Evolutionary conservation across 2,329 filamentous ascomycete genomes (phyloP), one percentile per base, ranked within the genome.

Genomic region (Epichloe scottii): DNA sequence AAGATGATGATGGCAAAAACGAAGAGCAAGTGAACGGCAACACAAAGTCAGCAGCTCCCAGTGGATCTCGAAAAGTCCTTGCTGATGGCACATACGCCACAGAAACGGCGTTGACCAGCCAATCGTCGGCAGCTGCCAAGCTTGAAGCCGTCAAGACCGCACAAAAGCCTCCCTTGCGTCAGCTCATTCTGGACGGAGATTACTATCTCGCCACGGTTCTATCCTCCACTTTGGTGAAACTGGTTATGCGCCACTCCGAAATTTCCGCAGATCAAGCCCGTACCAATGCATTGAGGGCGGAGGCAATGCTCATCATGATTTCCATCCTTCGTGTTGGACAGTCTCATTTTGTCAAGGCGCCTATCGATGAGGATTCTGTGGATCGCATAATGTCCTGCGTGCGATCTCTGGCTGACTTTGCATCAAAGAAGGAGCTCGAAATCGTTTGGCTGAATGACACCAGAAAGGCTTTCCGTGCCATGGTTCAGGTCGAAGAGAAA

Each of bases 251-350:
- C 49, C 89, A 97, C 66, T 86, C 89, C 2, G 90, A 97, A 64
- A 90, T 97, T 54, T 96, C 91, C 1, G 74, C 85, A 23, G 91
- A 96, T 60, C 70, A 77, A 42, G 87, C 87, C 42, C 85, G 93
- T 39, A 97, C 91, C 33, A 98, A 98, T 61, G 90, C 91, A 33
- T 78, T 98, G 26, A 85, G 89, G 47, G 93, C 93, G 3, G 93
- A 98, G 69, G 93, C 93, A 43, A 98, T 98, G 93, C 78, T 98
- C 49, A 97, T 98, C 65, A 95, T 97, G 90, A 95, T 98, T 60
- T 97, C 93, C 5, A 94, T 98, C 59, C 89, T 98, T 58, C 89
- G 93, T 47, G 93, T 96, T 54, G 93, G 93, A 40, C 93, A 98
- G 70, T 97, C 91, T n/a, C 89, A 95, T 57, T 98, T 98, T 59